A percentile compares a stretch with the other conserved stretches of the same genome.
Evolutionary conservation across 306 rosid species (phyloP).

Genomic region (barrel medic (Medicago truncatula)): MtrunA17r5.0-ANR NC_053049.1:27289001-27289500

Average conservation of each 20-base stretch:
- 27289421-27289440: background rate
- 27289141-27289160: conserved; percentile 95
- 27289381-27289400: background rate
- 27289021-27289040: no score
- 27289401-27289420: conserved; percentile 1
- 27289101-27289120: conserved; percentile 87
- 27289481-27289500: no score
- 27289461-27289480: no score
- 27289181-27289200: conserved; percentile 98
- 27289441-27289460: no score
- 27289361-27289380: no score
- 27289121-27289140: conserved; percentile 95
- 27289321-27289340: background rate
- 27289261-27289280: conserved; percentile 93
- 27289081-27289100: conserved; percentile 94
- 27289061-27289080: conserved; percentile 93
- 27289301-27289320: conserved; percentile 34
- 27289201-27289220: conserved; percentile 95
- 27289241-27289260: conserved; percentile 94
- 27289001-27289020: no score
- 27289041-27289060: background rate
- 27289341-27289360: no score
- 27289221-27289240: conserved; percentile 98
- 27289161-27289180: conserved; percentile 89
- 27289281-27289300: conserved; percentile 84